These are phyloP conservation scores for Neurospora sp. DNA, from an alignment of 495 filamentous ascomycete genomes.

Conservation along the genomic window DNA sequence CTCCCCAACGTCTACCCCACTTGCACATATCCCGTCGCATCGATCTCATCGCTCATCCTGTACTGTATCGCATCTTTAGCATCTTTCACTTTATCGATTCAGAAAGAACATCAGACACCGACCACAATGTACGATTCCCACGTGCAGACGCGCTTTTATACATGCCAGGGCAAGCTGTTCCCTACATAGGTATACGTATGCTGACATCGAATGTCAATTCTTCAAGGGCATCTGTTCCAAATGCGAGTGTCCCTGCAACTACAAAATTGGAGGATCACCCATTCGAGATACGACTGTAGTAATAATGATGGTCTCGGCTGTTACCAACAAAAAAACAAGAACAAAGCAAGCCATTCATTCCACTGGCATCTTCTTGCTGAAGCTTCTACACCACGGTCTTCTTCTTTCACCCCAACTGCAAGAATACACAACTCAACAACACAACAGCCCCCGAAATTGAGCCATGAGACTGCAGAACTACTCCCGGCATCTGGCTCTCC, in stretches of 20 bases:
- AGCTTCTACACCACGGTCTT: not conserved
- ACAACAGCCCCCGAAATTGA: not conserved
- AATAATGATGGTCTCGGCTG: not conserved
- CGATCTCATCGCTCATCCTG: not conserved
- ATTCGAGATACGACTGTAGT: not conserved
- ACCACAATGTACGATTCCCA: not conserved
- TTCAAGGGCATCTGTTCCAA: not conserved
- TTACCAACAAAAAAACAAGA: not conserved
- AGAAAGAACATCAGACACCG: not conserved
- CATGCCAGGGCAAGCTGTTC: not conserved
- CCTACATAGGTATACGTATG: not conserved
- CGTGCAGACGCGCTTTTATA: not conserved
- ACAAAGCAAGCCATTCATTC: not conserved
- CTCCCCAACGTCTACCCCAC: not conserved
- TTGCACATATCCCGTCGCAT: not conserved
- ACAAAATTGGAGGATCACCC: not conserved
- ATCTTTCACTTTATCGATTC: not conserved
- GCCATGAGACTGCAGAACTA: not conserved
- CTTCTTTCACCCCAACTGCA: not conserved
- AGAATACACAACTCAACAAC: not conserved
- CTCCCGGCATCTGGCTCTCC: not conserved
- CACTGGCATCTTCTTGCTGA: not conserved
- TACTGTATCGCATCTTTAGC: not conserved
- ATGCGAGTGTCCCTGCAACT: not conserved
- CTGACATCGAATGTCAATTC: not conserved